phyloP scores from a whole-genome alignment of 345 rosid species.

The Linum trigynum region DNA sequence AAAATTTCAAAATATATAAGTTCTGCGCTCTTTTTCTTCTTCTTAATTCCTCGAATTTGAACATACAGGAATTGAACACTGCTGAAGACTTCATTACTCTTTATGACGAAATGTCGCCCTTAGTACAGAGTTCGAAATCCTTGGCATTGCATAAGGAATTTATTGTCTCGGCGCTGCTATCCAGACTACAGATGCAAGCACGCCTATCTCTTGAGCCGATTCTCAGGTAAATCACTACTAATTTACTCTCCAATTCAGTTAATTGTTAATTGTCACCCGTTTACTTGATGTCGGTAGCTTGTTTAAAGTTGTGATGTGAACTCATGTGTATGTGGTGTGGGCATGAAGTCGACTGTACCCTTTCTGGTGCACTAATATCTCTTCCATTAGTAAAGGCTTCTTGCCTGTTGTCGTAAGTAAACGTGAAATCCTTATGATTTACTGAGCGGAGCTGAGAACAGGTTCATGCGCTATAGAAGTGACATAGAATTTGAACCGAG shows the following conservation, averaged over 20 bases:
- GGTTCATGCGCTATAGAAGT: background rate
- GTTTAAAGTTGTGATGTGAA: background rate
- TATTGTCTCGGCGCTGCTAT: conserved; percentile 53
- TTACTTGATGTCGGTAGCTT: background rate
- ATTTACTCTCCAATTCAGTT: background rate
- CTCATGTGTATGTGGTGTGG: background rate
- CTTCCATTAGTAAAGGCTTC: background rate
- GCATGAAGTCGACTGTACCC: background rate
- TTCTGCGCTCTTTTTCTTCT: background rate
- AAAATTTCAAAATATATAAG: too few relatives aligned
- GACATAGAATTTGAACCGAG: background rate
- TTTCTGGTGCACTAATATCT: background rate
- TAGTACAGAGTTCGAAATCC: conserved; percentile 58
- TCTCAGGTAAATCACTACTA: conserved; percentile 42
- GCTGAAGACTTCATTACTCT: conserved; percentile 80
- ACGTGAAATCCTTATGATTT: background rate
- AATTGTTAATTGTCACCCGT: background rate
- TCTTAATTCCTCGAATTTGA: background rate
- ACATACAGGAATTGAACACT: conserved; percentile 73
- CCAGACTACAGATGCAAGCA: conserved; percentile 70
- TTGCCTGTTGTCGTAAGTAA: background rate
- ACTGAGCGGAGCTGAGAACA: background rate
- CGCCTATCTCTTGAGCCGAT: conserved; percentile 84
- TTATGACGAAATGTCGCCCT: conserved; percentile 63
- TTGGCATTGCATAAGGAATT: conserved; percentile 55